A percentile compares a stretch with the other conserved stretches of the same genome.
Evolutionary conservation across 768 basidiomycete species (phyloP).

Genomic region (Boletus subcaerulescens): DNA sequence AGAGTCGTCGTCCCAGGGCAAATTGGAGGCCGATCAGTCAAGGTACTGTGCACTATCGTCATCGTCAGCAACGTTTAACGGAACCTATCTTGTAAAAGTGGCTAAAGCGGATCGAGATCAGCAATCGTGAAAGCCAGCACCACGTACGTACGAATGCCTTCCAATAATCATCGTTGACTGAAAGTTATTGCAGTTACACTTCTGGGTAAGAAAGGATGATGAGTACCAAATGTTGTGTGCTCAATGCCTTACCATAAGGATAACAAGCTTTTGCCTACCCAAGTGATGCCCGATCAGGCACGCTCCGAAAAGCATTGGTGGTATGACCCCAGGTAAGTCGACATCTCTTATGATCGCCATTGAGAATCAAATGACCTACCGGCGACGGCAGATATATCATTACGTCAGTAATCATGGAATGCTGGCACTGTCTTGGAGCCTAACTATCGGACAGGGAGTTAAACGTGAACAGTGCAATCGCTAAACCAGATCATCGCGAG

Average conservation of each 20-base stretch:
- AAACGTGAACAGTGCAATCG: conserved; percentile 59
- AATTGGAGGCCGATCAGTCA: conserved; percentile 59
- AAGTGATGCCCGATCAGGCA: conserved; percentile 50
- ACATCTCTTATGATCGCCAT: background rate
- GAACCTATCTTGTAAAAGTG: conserved; percentile 36
- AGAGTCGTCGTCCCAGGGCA: conserved; percentile 61
- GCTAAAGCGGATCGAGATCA: conserved; percentile 54
- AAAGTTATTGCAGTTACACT: conserved; percentile 30
- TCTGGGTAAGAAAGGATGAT: conserved; percentile 25
- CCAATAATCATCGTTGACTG: background rate
- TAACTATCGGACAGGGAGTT: conserved; percentile 45
- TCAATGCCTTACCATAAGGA: conserved; percentile 31
- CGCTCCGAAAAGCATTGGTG: conserved; percentile 52
- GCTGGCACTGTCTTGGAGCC: background rate
- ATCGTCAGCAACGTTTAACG: background rate
- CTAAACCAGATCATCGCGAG: conserved; percentile 55
- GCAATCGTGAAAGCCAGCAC: conserved; percentile 50
- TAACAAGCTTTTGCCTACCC: conserved; percentile 60
- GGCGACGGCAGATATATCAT: conserved; percentile 26
- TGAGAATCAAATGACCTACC: background rate
- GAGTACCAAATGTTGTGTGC: background rate
- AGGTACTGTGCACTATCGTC: conserved; percentile 14
- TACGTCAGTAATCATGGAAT: conserved; percentile 25
- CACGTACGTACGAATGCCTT: conserved; percentile 29
- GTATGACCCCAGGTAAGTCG: conserved; percentile 44